Evolutionary conservation across 805 yeast species (phyloP).

Genomic region (Metschnikowia kunwiensis): DNA sequence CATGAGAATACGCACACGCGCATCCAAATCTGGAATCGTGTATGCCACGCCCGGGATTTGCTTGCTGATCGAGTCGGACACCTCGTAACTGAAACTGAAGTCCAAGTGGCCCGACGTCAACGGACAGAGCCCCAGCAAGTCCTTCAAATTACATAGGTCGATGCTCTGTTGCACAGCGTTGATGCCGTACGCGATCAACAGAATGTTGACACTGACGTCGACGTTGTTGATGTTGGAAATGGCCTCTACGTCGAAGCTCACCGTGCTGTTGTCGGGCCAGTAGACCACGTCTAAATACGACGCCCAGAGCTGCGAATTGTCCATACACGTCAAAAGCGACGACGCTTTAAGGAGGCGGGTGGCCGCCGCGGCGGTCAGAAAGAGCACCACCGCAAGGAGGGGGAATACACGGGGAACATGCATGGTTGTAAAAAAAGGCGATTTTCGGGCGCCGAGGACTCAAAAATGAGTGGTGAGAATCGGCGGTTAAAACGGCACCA

Average conservation of each 20-base stretch:
- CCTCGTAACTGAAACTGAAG: constrained; percentile 47
- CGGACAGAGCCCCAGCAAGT: constrained; percentile 62
- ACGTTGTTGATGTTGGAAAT: constrained; percentile 68
- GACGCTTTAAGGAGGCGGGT: constrained; percentile 43
- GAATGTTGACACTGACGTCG: constrained; percentile 61
- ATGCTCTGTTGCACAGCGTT: constrained; percentile 53
- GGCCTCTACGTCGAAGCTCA: constrained; percentile 68
- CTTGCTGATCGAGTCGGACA: constrained; percentile 41
- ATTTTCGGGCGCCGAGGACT: too few relatives aligned
- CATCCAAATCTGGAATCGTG: constrained; percentile 92
- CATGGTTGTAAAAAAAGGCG: constrained; percentile 3
- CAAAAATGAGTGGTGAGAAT: too few relatives aligned
- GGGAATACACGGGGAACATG: constrained; percentile 1
- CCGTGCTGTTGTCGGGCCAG: constrained; percentile 62
- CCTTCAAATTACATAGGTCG: constrained; percentile 58
- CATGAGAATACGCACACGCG: constrained; percentile 74
- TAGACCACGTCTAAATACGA: constrained; percentile 73
- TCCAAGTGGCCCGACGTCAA: constrained; percentile 84
- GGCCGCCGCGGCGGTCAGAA: constrained; percentile 18
- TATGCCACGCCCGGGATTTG: constrained; percentile 81
- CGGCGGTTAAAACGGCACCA: too few relatives aligned
- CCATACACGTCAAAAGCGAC: constrained; percentile 90
- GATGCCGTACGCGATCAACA: constrained; percentile 79
- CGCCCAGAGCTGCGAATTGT: constrained; percentile 81
- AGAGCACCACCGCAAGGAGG: constrained; percentile 5